phyloP scores from a whole-genome alignment of 2,329 filamentous ascomycete species.

The Colletotrichum tofieldiae region DNA sequence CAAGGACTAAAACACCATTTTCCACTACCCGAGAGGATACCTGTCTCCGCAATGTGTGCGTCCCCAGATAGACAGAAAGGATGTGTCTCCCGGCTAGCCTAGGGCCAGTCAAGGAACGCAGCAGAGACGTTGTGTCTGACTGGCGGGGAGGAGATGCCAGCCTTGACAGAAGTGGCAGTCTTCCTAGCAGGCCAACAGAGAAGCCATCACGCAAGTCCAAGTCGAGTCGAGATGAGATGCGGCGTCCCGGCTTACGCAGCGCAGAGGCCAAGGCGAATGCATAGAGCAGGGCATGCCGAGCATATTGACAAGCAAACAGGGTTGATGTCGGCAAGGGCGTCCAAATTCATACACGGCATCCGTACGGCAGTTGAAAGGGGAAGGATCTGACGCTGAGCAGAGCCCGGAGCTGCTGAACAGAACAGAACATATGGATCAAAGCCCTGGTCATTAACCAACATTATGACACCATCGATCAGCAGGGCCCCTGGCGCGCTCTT shows the following conservation, averaged over 20 bases:
- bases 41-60: constrained; percentile 7
- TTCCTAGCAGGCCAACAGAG: background rate
- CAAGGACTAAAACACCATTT: constrained; percentile 28
- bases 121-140: background rate
- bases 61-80: constrained; percentile 23
- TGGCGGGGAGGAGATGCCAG: too few relatives aligned
- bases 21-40: constrained; percentile 15
- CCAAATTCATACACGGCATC: constrained; percentile 8
- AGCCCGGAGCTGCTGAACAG: background rate
- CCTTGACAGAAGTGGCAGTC: background rate
- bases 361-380: constrained; percentile 16
- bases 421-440: background rate
- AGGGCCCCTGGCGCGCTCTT: background rate
- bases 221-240: constrained; percentile 16
- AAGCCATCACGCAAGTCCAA: constrained; percentile 13
- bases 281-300: background rate
- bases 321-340: constrained; percentile 12
- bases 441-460: background rate
- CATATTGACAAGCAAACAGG: constrained; percentile 21
- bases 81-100: background rate
- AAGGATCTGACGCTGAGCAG: background rate
- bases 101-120: too few relatives aligned
- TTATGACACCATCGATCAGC: background rate
- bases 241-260: constrained; percentile 11
- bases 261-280: background rate